phyloP scores from a whole-genome alignment of 2,329 filamentous ascomycete species.

The Phoma sp. region DNA sequence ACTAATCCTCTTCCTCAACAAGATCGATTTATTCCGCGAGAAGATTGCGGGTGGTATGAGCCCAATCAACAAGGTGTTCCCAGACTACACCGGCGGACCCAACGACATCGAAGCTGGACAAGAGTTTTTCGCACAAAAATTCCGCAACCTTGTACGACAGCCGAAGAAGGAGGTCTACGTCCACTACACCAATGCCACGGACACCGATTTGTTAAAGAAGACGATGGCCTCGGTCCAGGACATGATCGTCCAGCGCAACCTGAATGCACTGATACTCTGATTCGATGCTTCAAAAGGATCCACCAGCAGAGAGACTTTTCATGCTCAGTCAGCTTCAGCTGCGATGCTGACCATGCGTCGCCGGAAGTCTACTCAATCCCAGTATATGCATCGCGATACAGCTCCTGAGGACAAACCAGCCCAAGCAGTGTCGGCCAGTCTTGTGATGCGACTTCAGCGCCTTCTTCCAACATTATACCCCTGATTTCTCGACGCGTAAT shows the following conservation, averaged over 20 bases:
- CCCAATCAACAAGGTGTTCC: slow-evolving; percentile 57
- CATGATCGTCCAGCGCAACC: slow-evolving; percentile 61
- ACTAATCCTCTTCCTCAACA: slow-evolving; percentile 61
- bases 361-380: not conserved
- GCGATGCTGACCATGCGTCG: not conserved
- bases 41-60: slow-evolving; percentile 55
- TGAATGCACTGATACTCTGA: slow-evolving; percentile 56
- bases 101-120: slow-evolving; percentile 56
- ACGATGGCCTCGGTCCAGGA: slow-evolving; percentile 61
- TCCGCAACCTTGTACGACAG: slow-evolving; percentile 57
- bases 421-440: slow-evolving; percentile 1
- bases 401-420: no score
- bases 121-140: slow-evolving; percentile 59
- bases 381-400: not conserved
- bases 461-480: slow-evolving; percentile 37
- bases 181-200: slow-evolving; percentile 60
- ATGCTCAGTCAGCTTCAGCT: not conserved
- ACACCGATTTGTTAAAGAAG: slow-evolving; percentile 62
- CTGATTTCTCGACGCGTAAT: slow-evolving; percentile 27
- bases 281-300: not conserved
- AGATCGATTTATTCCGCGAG: slow-evolving; percentile 59
- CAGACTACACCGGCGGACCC: slow-evolving; percentile 53
- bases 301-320: not conserved
- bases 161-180: slow-evolving; percentile 59
- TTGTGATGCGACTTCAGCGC: slow-evolving; percentile 2